Percentiles rank a stretch among this genome's conserved stretches.
These are phyloP conservation scores for Boletellus ananiceps DNA, from an alignment of 768 basidiomycete species.

Conservation along the genomic window DNA sequence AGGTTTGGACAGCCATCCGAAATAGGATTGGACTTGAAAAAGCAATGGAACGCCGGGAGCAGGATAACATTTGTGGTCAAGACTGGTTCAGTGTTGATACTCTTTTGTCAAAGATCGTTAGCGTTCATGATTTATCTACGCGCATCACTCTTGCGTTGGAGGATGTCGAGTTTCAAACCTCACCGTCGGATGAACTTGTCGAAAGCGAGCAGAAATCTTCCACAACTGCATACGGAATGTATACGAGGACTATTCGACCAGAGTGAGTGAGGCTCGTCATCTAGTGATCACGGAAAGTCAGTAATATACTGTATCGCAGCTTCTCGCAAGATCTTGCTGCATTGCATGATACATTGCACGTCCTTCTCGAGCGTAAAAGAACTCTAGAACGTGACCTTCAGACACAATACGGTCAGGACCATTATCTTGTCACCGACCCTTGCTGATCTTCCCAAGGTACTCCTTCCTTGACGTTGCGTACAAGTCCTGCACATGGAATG, in stretches of 20 bases:
- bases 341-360: constrained; percentile 46
- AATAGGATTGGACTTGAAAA: constrained; percentile 54
- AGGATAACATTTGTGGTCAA: constrained; percentile 11
- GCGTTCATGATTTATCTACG: constrained; percentile 48
- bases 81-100: constrained; percentile 57
- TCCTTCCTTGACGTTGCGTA: constrained; percentile 69
- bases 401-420: constrained; percentile 44
- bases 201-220: constrained; percentile 18
- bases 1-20: constrained; percentile 52
- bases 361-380: constrained; percentile 43
- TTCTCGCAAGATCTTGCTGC: constrained; percentile 52
- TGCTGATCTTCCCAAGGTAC: constrained; percentile 43
- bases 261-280: constrained; percentile 40
- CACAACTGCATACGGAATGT: constrained; percentile 27
- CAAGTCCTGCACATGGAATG: constrained; percentile 63
- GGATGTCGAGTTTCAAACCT: constrained; percentile 21
- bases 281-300: not conserved
- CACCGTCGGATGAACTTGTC: constrained; percentile 18
- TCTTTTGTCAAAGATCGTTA: constrained; percentile 48
- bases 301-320: constrained; percentile 31
- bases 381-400: constrained; percentile 54
- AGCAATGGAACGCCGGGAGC: constrained; percentile 40
- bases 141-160: constrained; percentile 52
- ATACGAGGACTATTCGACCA: constrained; percentile 61
- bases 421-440: not conserved